Conservation (phyloP, 2,329 filamentous ascomycete species). For the Fusarium sp. region DNA sequence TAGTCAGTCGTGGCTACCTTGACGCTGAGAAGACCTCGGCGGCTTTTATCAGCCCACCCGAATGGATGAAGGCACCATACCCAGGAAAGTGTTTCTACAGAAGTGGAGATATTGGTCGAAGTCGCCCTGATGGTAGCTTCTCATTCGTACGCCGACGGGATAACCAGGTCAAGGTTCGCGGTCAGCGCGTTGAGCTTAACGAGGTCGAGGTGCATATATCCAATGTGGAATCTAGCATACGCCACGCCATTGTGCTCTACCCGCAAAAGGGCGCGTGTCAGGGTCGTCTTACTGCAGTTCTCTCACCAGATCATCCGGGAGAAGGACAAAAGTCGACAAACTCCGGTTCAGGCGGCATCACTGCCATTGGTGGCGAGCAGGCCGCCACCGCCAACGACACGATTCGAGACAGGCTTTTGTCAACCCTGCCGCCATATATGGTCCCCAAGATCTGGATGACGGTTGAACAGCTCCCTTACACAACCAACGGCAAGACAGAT, state of each 20-base stretch:
- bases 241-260: not conserved
- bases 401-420: not conserved
- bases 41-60: not conserved
- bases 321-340: not conserved
- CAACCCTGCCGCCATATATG: constrained; percentile 1
- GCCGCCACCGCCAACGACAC: not conserved
- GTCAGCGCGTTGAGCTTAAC: constrained; percentile 38
- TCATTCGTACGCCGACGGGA: constrained; percentile 46
- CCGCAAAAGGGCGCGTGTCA: not conserved
- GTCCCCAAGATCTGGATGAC: constrained; percentile 6
- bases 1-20: not conserved
- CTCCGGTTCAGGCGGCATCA: not conserved
- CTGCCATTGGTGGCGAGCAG: not conserved
- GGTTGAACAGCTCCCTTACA: not conserved
- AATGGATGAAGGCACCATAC: not conserved
- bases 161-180: constrained; percentile 49
- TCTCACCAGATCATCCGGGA: not conserved
- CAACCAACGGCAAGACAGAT: not conserved
- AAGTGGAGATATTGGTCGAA: constrained; percentile 1
- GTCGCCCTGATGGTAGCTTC: not conserved
- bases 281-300: not conserved
- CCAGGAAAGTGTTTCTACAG: not conserved
- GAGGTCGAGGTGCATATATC: constrained; percentile 14
- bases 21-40: not conserved
- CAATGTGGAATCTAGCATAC: not conserved